Evolutionary conservation across 116 monocot genomes (phyloP).

Genomic region (Cymodocea nodosa): DNA sequence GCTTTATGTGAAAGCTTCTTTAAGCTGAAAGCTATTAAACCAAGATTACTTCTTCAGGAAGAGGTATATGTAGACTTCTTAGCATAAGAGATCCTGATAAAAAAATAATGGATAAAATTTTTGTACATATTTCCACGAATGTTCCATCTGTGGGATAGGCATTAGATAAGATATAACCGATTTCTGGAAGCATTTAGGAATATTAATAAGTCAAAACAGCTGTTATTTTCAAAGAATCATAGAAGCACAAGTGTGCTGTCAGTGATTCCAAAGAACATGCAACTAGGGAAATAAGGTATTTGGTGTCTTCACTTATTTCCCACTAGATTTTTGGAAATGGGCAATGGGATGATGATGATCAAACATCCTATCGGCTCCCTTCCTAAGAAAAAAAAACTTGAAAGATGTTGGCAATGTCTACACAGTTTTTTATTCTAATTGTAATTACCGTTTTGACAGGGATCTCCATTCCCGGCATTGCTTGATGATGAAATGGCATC

Average conservation of each 20-base stretch:
- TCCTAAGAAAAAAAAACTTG: neutral
- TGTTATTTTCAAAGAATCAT: neutral
- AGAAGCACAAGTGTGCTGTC: too few species aligned
- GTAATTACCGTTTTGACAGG: neutral
- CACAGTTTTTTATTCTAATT: neutral
- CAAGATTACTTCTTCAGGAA: slow-evolving; percentile 67
- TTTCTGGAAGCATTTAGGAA: neutral
- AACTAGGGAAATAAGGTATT: too few species aligned
- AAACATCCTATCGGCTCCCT: neutral
- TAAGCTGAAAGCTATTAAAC: slow-evolving; percentile 58
- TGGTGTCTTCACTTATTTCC: too few species aligned
- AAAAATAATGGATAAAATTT: neutral
- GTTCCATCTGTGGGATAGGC: neutral
- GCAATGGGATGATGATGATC: too few species aligned
- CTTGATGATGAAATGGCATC: slow-evolving; percentile 19
- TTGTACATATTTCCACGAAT: neutral
- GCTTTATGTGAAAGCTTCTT: slow-evolving; percentile 83
- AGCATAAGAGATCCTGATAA: too few species aligned
- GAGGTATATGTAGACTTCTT: slow-evolving; percentile 35
- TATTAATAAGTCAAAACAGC: neutral
- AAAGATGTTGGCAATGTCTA: neutral
- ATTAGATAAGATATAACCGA: neutral
- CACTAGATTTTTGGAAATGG: too few species aligned
- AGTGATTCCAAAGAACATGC: too few species aligned
- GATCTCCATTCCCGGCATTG: slow-evolving; percentile 14